Conservation (phyloP, 768 basidiomycete genomes). For the Mycena sanguinolenta region DNA sequence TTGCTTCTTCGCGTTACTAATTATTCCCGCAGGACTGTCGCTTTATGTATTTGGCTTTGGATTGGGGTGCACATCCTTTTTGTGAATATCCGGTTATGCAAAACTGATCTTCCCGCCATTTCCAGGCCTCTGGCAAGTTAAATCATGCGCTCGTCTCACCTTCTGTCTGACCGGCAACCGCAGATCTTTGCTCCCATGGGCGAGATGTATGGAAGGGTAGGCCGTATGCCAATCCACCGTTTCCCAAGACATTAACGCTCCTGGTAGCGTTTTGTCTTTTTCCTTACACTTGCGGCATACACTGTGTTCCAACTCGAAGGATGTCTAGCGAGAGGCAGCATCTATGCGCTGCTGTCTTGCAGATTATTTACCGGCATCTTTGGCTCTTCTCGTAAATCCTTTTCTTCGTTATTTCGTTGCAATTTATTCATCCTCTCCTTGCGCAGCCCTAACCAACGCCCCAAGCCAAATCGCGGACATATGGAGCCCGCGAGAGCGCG, state of each 20-base stretch:
- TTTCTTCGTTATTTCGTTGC: slow-evolving; percentile 9
- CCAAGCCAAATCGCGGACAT: slow-evolving; percentile 71
- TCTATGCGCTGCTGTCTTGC: slow-evolving; percentile 62
- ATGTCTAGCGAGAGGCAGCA: slow-evolving; percentile 59
- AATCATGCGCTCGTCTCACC: background rate
- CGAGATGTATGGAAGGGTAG: slow-evolving; percentile 70
- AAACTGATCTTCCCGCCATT: background rate
- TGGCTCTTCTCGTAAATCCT: slow-evolving; percentile 65
- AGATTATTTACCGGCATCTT: slow-evolving; percentile 70
- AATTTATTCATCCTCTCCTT: slow-evolving; percentile 5
- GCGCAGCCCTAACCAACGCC: slow-evolving; percentile 69
- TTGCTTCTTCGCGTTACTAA: slow-evolving; percentile 4
- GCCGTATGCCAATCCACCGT: slow-evolving; percentile 30
- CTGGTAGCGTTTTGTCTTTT: slow-evolving; percentile 64
- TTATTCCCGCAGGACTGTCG: slow-evolving; percentile 51
- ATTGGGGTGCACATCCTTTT: slow-evolving; percentile 56
- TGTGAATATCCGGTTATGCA: background rate
- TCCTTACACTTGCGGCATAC: slow-evolving; percentile 65
- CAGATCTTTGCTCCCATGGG: slow-evolving; percentile 69
- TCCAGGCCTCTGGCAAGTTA: slow-evolving; percentile 23
- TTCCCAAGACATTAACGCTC: slow-evolving; percentile 5
- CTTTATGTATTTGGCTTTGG: slow-evolving; percentile 76
- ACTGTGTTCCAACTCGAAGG: slow-evolving; percentile 68
- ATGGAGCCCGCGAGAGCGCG: slow-evolving; percentile 71
- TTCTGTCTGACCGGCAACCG: slow-evolving; percentile 53